Base-by-base conservation (phyloP, 2,329 filamentous ascomycete genomes). In the Myriosclerotinia scirpicola region DNA sequence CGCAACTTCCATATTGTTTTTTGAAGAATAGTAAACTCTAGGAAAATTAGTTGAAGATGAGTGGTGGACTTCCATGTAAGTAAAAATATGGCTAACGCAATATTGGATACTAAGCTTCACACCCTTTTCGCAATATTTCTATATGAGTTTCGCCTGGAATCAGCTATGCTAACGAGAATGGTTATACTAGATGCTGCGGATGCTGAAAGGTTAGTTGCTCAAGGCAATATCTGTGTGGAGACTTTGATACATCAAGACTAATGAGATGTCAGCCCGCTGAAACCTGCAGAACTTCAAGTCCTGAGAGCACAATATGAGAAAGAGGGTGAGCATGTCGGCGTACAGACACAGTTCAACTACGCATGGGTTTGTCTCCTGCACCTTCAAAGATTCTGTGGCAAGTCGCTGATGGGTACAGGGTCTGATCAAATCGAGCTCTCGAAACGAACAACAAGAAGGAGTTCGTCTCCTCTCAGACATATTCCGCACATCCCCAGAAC, bases 331-430 rank as follows among this genome's bases (percentile, higher is more conserved):
- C 96, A 96, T 83, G 94, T 97, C 69, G 93, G 94, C 68, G 87
- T 99, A 52, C 95, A 99, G 80, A 99, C 95, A 69, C 98, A 98
- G 78, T 99, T 99, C 86, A 99, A 99, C 87, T 98, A 94, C 79
- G 94, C 95, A 77, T 99, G 95, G 95, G 93, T 96, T 86, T 67
- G 83, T 73, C 48, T 54, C 20, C 54, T 46, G 3, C 22, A 20
- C 36, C 9, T 34, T 42, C 54, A 26, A 30, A 64, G 30, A 30
- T 58, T 12, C 17, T 61, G 11, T 50, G 34, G 14, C 34, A 44
- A 38, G 38, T 38, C 30, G 11, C 62, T 58, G n/a, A 67, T n/a
- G 58, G 20, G 58, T 15, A 42, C 70, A 96, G 93, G 95, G 95
- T 72, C 86, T 99, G 72, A 97, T 99, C 75, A 99, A 98, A 83